Evolutionary conservation across 2,329 filamentous ascomycete genomes (phyloP).

Genomic region (Xylariaceae sp.): DNA sequence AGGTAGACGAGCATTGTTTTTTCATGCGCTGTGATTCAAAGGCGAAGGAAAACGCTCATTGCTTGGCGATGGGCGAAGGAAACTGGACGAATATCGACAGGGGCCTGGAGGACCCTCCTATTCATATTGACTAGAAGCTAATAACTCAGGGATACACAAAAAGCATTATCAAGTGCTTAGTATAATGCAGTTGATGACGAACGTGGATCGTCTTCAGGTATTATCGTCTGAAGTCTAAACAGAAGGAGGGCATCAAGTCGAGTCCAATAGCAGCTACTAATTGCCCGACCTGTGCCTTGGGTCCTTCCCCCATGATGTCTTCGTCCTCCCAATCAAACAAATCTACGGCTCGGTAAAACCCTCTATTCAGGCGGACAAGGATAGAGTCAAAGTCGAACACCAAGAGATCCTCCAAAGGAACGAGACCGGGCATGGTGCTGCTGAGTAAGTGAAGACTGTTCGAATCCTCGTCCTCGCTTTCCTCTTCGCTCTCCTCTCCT

Average conservation of each 20-base stretch:
- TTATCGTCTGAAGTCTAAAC: neutral
- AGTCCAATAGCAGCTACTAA: conserved; percentile 62
- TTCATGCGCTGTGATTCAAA: no score
- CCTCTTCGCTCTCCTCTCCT: conserved; percentile 4
- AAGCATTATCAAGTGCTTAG: no score
- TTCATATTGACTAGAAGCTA: no score
- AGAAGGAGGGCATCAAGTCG: neutral
- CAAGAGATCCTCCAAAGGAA: conserved; percentile 52
- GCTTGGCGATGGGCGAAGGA: no score
- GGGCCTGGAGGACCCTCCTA: no score
- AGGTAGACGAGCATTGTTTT: no score
- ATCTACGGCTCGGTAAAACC: conserved; percentile 28
- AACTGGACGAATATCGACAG: no score
- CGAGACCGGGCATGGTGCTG: conserved; percentile 66
- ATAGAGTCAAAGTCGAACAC: conserved; percentile 59
- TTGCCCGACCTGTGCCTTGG: conserved; percentile 66
- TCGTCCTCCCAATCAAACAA: conserved; percentile 56
- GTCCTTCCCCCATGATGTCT: conserved; percentile 44
- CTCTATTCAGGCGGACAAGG: conserved; percentile 45
- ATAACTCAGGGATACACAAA: no score
- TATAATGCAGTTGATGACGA: no score
- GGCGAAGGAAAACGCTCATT: no score
- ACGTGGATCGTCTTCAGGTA: no score
- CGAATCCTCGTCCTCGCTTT: conserved; percentile 15
- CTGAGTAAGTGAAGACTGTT: conserved; percentile 47